These are phyloP conservation scores for Phytophthora pisi DNA, from an alignment of 352 stramenopile species.

Conservation along the genomic window DNA sequence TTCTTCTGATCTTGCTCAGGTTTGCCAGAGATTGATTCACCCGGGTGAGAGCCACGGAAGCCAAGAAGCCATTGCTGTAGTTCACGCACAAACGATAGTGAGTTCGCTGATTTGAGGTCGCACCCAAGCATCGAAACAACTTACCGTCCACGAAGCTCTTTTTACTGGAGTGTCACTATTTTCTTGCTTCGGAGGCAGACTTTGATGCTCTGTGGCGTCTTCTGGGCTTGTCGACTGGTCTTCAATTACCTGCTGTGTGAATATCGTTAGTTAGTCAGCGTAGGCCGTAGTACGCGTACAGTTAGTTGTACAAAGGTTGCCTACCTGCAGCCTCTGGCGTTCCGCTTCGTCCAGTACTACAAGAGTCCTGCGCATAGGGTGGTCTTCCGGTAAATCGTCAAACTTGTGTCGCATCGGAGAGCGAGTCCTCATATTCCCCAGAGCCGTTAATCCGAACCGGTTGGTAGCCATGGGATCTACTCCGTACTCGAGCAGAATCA, in stretches of 20 bases:
- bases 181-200: constrained; percentile 5
- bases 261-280: neutral
- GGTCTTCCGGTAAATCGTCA: constrained; percentile 52
- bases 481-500: constrained; percentile 74
- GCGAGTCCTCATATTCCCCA: constrained; percentile 65
- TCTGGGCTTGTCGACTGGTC: constrained; percentile 20
- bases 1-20: constrained; percentile 19
- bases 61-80: constrained; percentile 40
- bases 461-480: constrained; percentile 55
- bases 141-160: constrained; percentile 31
- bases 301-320: constrained; percentile 2
- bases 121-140: neutral
- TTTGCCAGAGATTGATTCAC: neutral
- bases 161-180: constrained; percentile 11
- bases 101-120: neutral
- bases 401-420: constrained; percentile 75
- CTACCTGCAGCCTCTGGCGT: constrained; percentile 33
- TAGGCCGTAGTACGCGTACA: neutral
- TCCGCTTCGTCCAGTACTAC: constrained; percentile 49
- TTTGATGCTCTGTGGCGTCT: constrained; percentile 14
- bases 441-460: constrained; percentile 50
- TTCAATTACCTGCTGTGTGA: constrained; percentile 20
- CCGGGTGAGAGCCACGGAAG: constrained; percentile 16
- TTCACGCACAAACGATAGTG: neutral
- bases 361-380: constrained; percentile 59